Evolutionary conservation across 805 yeast species (phyloP), one percentile per base, ranked within the genome.

Genomic region (Pichia californica): DNA sequence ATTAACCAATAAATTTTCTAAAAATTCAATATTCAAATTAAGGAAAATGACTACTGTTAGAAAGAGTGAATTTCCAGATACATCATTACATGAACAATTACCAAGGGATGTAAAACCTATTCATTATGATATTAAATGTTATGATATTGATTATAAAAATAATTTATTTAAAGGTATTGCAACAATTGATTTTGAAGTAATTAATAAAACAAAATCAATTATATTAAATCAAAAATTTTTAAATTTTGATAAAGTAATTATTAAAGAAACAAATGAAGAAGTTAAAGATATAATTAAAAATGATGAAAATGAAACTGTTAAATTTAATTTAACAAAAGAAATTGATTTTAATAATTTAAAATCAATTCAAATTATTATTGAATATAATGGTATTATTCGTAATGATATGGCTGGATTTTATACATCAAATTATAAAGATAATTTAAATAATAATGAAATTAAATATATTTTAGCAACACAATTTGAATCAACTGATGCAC

Each of bases 121-220:
- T 29, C 85, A 84, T 63, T 91, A 93, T 60, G 75, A 78, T 43
- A 61, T 93, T 28, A 71, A 79, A 16, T 66, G 79, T 42, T 58
- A 35, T 36, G 81, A 79, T 54, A 88, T 94, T 31, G 74, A 81
- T 53, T 61, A 70, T 25, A 61, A 53, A 7, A 62, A 63, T 29
- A 71, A 70, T 50, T 58, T 70, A 1, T 80, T 72, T 54, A 54
- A 53, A 2, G 86, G 84, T 7, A 48, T 48, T 3, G 79, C 74
- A 3, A 52, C 47, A 9, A 73, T 83, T 43, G 63, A 70, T 34
- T 64, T 83, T 38, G 62, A 63, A 11, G 76, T 76, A 27, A 52
- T 53, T 13, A 59, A 61, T 19, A 52, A 65, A 8, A 71, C 81
- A 16, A 61, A 63, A 44, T 66, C 66, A 37, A 61, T 83, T 32